phyloP scores from a whole-genome alignment of 2,329 filamentous ascomycete species.

The Cladosporium sphaerospermum region DNA sequence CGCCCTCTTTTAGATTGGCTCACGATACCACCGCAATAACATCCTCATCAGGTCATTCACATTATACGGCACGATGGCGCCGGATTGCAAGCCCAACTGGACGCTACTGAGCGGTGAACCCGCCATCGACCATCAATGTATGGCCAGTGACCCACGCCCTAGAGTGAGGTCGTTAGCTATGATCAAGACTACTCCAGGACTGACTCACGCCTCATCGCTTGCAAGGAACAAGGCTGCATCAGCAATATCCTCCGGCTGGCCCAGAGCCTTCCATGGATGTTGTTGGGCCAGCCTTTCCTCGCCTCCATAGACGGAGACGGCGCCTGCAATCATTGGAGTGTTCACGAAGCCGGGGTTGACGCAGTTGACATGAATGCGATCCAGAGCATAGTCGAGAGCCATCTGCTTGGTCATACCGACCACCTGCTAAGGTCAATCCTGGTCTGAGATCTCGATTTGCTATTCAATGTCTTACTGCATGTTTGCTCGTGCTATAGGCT shows the following conservation, averaged over 20 bases:
- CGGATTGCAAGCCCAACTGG: too few species aligned
- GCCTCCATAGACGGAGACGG: background rate
- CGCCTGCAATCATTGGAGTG: slow-evolving; percentile 16
- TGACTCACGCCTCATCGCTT: slow-evolving; percentile 23
- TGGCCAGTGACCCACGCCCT: slow-evolving; percentile 20
- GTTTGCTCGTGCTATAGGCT: slow-evolving; percentile 19
- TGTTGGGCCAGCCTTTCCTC: background rate
- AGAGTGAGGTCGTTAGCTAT: background rate
- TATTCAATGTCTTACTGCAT: slow-evolving; percentile 11
- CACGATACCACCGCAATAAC: too few species aligned
- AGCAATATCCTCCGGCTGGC: slow-evolving; percentile 21
- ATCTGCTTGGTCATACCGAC: slow-evolving; percentile 26
- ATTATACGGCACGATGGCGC: too few species aligned
- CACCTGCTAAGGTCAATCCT: slow-evolving; percentile 1
- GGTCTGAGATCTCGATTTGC: background rate
- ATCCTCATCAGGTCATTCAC: too few species aligned
- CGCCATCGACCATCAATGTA: slow-evolving; percentile 10
- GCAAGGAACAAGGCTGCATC: slow-evolving; percentile 23
- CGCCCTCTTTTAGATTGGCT: too few species aligned
- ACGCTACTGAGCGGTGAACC: background rate
- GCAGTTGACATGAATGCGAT: slow-evolving; percentile 21
- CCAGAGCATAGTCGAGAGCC: slow-evolving; percentile 22
- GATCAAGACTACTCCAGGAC: background rate
- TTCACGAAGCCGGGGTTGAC: slow-evolving; percentile 19
- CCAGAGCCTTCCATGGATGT: slow-evolving; percentile 22